Evolutionary conservation across 352 stramenopile genomes (phyloP).

Genomic region (Pythium brassicae): DNA sequence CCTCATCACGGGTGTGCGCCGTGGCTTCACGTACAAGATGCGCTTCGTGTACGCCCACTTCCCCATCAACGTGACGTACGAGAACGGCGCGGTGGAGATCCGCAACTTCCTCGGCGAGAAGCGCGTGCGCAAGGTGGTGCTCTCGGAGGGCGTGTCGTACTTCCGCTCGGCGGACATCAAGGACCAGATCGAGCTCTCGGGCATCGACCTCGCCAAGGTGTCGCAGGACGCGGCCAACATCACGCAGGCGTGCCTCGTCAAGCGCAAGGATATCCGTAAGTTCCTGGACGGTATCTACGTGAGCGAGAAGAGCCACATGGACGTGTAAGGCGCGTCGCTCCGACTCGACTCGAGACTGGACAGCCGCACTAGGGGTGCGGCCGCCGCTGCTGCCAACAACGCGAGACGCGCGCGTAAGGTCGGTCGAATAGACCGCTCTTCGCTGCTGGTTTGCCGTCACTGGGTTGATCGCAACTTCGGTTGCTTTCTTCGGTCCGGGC

Average conservation of each 20-base stretch:
- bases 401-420: slow-evolving; percentile 8
- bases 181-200: slow-evolving; percentile 98
- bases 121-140: slow-evolving; percentile 93
- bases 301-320: slow-evolving; percentile 91
- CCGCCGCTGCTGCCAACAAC: slow-evolving; percentile 21
- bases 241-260: slow-evolving; percentile 79
- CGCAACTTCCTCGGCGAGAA: slow-evolving; percentile 99
- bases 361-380: not conserved
- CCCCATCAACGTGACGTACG: slow-evolving; percentile 98
- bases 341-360: not conserved
- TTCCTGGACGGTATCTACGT: slow-evolving; percentile 99
- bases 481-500: slow-evolving; percentile 90
- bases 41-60: slow-evolving; percentile 99
- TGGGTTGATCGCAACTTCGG: slow-evolving; percentile 77
- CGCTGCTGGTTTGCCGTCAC: slow-evolving; percentile 72
- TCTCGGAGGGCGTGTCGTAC: slow-evolving; percentile 94
- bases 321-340: slow-evolving; percentile 36
- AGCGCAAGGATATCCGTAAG: slow-evolving; percentile 97
- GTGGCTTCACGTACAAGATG: slow-evolving; percentile 99
- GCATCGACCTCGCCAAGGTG: slow-evolving; percentile 98
- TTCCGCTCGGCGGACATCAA: slow-evolving; percentile 96
- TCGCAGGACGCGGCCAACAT: slow-evolving; percentile 90
- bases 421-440: slow-evolving; percentile 16
- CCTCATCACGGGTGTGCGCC: slow-evolving; percentile 98
- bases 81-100: slow-evolving; percentile 95